Base-by-base conservation (phyloP, 495 filamentous ascomycete species). In the Annulohypoxylon bovei region DNA sequence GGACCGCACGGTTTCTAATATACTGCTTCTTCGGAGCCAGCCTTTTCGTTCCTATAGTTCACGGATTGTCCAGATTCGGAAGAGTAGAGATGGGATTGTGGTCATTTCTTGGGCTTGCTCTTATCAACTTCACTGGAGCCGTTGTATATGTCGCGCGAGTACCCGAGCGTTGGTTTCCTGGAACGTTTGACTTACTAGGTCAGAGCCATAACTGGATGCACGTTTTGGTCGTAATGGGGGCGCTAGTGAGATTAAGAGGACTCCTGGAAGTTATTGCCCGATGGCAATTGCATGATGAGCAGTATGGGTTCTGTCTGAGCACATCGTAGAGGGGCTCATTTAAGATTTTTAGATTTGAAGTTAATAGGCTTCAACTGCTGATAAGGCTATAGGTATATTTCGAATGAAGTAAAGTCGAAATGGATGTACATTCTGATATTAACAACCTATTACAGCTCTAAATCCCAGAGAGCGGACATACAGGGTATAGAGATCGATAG, bases 191-290 rank as follows among this genome's bases (percentile, higher is more conserved):
- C 25, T 42, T 63, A 33, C 33, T 53, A 20, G 60, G 60, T 7
- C 47, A 63, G 25, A 63, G 60, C 20, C 60, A 54, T 30, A 53
- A 54, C 16, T 63, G 60, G 60, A 53, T 63, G 60, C 47, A 54
- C 33, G 49, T 64, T 1, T 18, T 64, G 8, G 61, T 55, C 2
- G 37, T 55, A 16, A 46, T 37, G 4, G 61, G 50, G 16, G 61
- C 50, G 14, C 30, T 62, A 6, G 46, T 62, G 59, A 30, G 59
- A 12, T 30, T 47, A 8, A 32, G n/a, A n/a, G 33, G 33, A 6
- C 49, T 64, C 7, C n/a, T 55, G 16, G 37, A 42, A 30, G 61
- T 55, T 14, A 33, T 11, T 33, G 35, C n/a, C 4, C 49, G 61
- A n/a, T 55, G 49, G 35, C 47, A 23, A n/a, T n/a, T 55, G 3